phyloP scores from a whole-genome alignment of 805 yeast species.

The Alloascoidea africana region DNA sequence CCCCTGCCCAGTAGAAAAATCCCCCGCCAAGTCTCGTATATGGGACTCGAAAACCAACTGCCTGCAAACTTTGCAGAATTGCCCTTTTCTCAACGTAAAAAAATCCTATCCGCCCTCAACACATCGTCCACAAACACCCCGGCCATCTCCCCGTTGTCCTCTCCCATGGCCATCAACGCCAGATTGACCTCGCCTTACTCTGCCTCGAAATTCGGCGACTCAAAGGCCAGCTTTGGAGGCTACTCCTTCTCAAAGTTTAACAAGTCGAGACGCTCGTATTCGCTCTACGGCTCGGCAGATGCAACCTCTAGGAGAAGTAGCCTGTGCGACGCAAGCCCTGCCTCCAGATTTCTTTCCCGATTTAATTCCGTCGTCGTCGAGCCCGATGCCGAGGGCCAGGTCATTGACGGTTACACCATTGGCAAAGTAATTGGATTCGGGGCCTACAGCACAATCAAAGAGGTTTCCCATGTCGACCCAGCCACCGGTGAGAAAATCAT shows the following conservation, averaged over 20 bases:
- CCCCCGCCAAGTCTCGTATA: no score
- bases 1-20: no score
- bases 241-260: no score
- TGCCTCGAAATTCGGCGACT: no score
- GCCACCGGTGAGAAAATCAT: background rate
- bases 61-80: background rate
- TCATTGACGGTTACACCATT: constrained; percentile 40
- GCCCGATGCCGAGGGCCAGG: constrained; percentile 53
- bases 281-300: no score
- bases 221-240: no score
- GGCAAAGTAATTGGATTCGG: constrained; percentile 78
- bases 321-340: background rate
- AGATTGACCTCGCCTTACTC: background rate
- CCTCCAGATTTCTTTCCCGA: background rate
- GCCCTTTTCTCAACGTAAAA: constrained; percentile 1
- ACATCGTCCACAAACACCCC: background rate
- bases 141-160: background rate
- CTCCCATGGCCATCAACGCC: background rate
- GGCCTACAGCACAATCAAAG: constrained; percentile 80
- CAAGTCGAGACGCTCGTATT: no score
- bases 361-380: background rate
- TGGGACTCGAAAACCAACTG: no score
- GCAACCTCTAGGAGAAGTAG: no score
- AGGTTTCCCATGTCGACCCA: constrained; percentile 27
- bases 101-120: background rate